Conservation (phyloP, 176 grass and related monocot genomes). For the Typha latifolia region DNA sequence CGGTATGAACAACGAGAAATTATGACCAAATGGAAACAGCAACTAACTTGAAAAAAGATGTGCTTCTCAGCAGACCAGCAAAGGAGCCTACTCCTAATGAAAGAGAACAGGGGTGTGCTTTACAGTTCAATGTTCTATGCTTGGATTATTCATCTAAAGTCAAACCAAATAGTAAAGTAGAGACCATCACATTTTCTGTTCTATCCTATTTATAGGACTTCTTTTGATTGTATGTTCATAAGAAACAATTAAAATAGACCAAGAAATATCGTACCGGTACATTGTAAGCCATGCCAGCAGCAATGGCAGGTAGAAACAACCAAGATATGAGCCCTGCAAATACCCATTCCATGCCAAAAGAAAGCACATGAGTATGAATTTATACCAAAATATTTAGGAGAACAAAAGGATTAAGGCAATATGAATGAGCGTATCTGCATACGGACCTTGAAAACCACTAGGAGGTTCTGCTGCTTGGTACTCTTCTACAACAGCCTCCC, state of each 20-base stretch:
- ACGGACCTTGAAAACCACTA: slow-evolving; percentile 78
- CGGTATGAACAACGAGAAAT: too few species aligned
- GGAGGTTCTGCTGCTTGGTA: slow-evolving; percentile 80
- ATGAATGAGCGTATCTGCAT: background rate
- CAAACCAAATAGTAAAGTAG: too few species aligned
- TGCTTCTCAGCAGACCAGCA: too few species aligned
- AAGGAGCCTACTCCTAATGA: too few species aligned
- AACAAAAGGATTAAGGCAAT: background rate
- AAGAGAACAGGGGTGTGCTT: too few species aligned
- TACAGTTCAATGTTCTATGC: too few species aligned
- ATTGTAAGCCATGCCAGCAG: slow-evolving; percentile 60
- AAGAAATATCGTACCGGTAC: slow-evolving; percentile 46
- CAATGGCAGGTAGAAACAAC: slow-evolving; percentile 78
- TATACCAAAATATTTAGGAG: too few species aligned
- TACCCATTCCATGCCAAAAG: background rate
- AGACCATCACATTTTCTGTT: too few species aligned
- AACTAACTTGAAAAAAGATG: too few species aligned
- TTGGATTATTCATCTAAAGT: too few species aligned
- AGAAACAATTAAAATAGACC: background rate
- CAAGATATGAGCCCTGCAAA: slow-evolving; percentile 75
- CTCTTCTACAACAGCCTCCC: slow-evolving; percentile 47
- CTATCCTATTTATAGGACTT: too few species aligned
- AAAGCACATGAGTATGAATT: background rate
- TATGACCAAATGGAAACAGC: too few species aligned
- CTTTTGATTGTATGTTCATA: background rate